These are phyloP conservation scores for Eimeria tenella DNA, from an alignment of 169 alveolate genomes.

Conservation along the genomic window DNA sequence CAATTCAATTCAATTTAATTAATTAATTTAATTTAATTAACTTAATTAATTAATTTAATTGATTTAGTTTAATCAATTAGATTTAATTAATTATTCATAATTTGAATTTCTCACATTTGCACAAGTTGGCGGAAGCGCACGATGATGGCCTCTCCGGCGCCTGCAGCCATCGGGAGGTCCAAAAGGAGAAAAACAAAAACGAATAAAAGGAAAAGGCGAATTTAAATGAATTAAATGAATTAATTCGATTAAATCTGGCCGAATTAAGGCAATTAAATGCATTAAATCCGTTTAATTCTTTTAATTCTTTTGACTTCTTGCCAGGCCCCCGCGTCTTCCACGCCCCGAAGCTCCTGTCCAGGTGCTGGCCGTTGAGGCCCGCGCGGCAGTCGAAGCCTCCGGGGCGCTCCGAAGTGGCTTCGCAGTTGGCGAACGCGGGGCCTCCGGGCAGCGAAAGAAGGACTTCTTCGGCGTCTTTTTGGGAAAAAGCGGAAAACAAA, in stretches of 20 bases:
- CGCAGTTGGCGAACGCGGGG: constrained; percentile 71
- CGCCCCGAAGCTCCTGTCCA: constrained; percentile 55
- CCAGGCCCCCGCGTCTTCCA: constrained; percentile 78
- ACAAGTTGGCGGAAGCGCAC: constrained; percentile 70
- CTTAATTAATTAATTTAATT: too few relatives aligned
- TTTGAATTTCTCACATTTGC: constrained; percentile 65
- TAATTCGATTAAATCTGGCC: too few relatives aligned
- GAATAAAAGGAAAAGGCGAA: neutral
- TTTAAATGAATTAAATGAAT: too few relatives aligned
- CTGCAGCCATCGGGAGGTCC: neutral
- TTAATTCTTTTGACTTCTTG: neutral
- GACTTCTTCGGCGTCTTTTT: constrained; percentile 65
- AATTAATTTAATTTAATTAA: too few relatives aligned
- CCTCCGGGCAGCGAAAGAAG: constrained; percentile 75
- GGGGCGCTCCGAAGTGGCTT: constrained; percentile 66
- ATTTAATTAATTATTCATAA: neutral
- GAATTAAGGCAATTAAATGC: too few relatives aligned
- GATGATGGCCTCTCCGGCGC: constrained; percentile 64
- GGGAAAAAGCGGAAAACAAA: neutral
- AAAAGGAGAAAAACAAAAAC: neutral
- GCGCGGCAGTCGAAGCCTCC: constrained; percentile 72
- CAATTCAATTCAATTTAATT: too few relatives aligned
- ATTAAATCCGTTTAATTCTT: neutral
- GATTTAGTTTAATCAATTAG: neutral
- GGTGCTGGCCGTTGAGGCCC: constrained; percentile 67